Evolutionary conservation across 2,329 filamentous ascomycete genomes (phyloP).

Genomic region (Colletotrichum tabaci): DNA sequence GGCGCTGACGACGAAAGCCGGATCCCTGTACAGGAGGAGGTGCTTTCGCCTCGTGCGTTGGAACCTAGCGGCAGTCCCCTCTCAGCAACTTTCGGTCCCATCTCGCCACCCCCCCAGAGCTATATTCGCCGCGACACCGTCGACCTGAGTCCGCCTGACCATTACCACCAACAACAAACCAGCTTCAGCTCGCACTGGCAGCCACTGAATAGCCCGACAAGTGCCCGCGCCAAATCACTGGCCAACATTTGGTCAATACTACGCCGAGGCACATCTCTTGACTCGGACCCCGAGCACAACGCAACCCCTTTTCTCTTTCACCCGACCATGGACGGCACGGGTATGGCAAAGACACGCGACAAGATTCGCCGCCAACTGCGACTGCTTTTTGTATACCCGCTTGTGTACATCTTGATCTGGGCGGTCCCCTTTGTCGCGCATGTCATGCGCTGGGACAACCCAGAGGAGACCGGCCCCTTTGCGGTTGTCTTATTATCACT

Average conservation of each 20-base stretch:
- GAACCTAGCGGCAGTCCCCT: conserved; percentile 32
- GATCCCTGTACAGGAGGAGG: conserved; percentile 25
- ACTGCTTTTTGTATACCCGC: conserved; percentile 82
- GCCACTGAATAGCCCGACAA: conserved; percentile 32
- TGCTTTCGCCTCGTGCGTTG: background rate
- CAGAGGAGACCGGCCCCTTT: conserved; percentile 58
- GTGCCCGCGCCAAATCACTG: conserved; percentile 44
- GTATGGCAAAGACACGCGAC: conserved; percentile 59
- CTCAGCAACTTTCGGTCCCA: conserved; percentile 33
- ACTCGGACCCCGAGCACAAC: conserved; percentile 40
- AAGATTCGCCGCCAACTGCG: conserved; percentile 78
- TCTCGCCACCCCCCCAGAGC: conserved; percentile 37
- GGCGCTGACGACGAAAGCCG: conserved; percentile 32
- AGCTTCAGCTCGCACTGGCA: conserved; percentile 33
- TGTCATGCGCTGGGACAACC: conserved; percentile 68
- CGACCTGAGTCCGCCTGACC: conserved; percentile 13
- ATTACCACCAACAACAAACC: background rate
- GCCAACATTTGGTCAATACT: conserved; percentile 48
- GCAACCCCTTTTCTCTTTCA: conserved; percentile 38
- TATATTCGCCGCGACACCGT: conserved; percentile 38
- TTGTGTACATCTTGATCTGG: conserved; percentile 82
- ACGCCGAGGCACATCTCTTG: conserved; percentile 40
- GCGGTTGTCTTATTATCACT: conserved; percentile 69
- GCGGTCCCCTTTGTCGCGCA: conserved; percentile 78
- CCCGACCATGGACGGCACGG: conserved; percentile 45